Percentiles rank a stretch among this genome's conserved stretches.
Conservation (phyloP, 345 rosid genomes). For the Bruguiera parviflora region DNA sequence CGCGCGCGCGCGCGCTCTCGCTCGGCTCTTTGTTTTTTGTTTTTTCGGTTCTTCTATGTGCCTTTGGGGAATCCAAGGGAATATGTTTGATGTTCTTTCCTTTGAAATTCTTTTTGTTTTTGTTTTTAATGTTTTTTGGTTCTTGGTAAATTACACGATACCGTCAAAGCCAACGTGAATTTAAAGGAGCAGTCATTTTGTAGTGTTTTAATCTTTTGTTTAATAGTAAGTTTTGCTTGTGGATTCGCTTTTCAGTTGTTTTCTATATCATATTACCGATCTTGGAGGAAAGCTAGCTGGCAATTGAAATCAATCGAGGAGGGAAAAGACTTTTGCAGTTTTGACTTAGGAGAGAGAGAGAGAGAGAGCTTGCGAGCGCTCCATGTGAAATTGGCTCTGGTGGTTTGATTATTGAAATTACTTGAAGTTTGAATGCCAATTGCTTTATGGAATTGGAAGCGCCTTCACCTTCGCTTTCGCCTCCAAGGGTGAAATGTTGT, state of each 20-base stretch:
- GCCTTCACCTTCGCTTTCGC: constrained; percentile 15
- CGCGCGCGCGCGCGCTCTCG: not conserved
- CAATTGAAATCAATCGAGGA: not conserved
- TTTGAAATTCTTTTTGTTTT: not conserved
- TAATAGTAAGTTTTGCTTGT: not conserved
- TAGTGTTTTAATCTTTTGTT: not conserved
- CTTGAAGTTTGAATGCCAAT: constrained; percentile 27
- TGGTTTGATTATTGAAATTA: not conserved
- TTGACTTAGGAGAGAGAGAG: not conserved
- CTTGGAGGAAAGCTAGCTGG: constrained; percentile 1
- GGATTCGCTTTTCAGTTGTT: not conserved
- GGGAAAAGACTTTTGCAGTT: not conserved
- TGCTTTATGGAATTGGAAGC: constrained; percentile 52
- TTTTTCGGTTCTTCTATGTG: not conserved
- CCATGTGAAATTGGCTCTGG: not conserved
- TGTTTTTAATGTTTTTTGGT: not conserved
- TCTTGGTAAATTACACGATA: no score
- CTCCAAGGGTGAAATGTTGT: constrained; percentile 45
- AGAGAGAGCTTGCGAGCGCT: not conserved
- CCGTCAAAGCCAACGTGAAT: no score
- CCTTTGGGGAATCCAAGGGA: no score
- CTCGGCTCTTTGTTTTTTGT: no score
- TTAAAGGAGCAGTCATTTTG: no score
- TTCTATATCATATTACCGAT: not conserved
- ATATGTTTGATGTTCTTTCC: not conserved